Conservation (phyloP, 257 asterid species). For the Solanum gandarillasii region DNA sequence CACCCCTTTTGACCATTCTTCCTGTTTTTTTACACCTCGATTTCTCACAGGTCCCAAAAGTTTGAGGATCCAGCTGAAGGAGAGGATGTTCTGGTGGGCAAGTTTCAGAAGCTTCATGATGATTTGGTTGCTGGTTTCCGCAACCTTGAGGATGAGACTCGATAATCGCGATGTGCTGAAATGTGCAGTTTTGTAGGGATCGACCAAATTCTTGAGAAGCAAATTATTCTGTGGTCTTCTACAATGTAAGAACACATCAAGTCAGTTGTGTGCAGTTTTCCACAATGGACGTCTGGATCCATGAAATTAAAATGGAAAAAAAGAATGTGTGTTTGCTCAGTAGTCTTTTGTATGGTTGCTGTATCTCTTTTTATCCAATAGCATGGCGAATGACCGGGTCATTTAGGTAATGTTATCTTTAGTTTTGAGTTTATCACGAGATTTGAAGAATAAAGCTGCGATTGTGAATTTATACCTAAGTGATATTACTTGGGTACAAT, state of each 20-base stretch:
- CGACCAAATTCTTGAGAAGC: not conserved
- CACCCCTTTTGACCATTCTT: not conserved
- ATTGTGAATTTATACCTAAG: not conserved
- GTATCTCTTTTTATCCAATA: conserved; percentile 22
- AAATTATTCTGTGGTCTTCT: not conserved
- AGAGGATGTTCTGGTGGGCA: conserved; percentile 58
- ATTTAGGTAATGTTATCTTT: not conserved
- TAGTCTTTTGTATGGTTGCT: conserved; percentile 17
- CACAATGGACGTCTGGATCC: not conserved
- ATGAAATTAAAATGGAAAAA: conserved; percentile 9
- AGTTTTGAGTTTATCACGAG: not conserved
- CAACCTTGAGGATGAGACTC: conserved; percentile 86
- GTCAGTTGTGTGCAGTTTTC: not conserved
- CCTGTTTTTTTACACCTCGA: not conserved
- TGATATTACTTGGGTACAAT: not conserved
- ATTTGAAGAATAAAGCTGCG: not conserved
- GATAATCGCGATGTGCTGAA: conserved; percentile 24
- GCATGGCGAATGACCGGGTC: not conserved
- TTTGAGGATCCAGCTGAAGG: conserved; percentile 99
- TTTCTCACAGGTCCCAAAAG: conserved; percentile 73
- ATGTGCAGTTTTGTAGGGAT: not conserved
- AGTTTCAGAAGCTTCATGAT: conserved; percentile 79
- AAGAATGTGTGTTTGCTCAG: conserved; percentile 13
- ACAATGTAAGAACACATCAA: conserved; percentile 1
- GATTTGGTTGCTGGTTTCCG: conserved; percentile 97